Percentiles rank a stretch among this genome's conserved stretches.
These are phyloP conservation scores for Allomyces macrogynus DNA, from an alignment of 192 early-diverging fungal genomes.

Conservation along the genomic window DNA sequence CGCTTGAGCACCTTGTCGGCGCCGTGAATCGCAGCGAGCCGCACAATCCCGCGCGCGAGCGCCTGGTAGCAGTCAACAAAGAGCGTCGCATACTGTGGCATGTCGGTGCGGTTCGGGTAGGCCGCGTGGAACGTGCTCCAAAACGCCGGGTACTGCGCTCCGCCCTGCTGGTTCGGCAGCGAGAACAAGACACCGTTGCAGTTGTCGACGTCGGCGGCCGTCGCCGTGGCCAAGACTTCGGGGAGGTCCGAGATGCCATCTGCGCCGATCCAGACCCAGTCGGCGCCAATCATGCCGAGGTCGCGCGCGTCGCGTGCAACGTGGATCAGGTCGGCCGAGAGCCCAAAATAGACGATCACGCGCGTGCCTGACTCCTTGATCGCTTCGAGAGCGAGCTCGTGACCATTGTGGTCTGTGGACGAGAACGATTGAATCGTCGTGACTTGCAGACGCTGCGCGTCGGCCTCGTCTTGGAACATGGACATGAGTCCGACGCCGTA, in stretches of 20 bases:
- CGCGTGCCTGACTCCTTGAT: not conserved
- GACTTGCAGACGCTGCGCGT: not conserved
- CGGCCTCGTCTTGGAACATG: not conserved
- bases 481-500: not conserved
- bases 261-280: not conserved
- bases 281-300: not conserved
- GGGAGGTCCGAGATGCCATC: not conserved
- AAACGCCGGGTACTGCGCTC: not conserved
- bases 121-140: too few relatives aligned
- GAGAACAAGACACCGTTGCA: not conserved
- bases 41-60: not conserved
- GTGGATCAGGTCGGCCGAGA: not conserved
- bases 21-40: not conserved
- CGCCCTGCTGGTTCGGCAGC: not conserved
- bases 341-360: not conserved
- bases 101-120: not conserved
- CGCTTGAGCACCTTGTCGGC: not conserved
- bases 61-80: not conserved
- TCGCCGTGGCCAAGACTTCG: not conserved
- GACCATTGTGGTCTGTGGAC: not conserved
- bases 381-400: not conserved
- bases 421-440: not conserved
- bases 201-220: not conserved
- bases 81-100: not conserved
- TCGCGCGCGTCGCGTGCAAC: not conserved